These are phyloP conservation scores for Phytopythium montanum DNA, from an alignment of 352 stramenopile genomes.

Conservation along the genomic window DNA sequence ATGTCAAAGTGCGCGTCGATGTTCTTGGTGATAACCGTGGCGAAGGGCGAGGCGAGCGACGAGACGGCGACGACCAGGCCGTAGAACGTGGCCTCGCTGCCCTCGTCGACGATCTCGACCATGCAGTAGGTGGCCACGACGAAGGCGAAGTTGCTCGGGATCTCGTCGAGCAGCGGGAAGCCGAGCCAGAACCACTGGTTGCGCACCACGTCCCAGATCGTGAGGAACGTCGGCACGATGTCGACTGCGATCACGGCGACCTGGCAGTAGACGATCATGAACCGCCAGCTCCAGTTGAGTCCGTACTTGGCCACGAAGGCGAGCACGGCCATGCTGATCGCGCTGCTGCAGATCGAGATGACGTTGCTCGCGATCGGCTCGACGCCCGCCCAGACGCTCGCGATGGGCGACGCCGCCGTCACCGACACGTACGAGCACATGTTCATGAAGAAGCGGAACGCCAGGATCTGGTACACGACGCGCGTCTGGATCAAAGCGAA, in stretches of 20 bases:
- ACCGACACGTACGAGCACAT: constrained; percentile 40
- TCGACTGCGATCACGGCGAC: constrained; percentile 36
- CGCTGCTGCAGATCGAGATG: constrained; percentile 21
- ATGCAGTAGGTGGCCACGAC: constrained; percentile 52
- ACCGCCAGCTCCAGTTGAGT: constrained; percentile 50
- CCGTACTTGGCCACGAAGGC: constrained; percentile 18
- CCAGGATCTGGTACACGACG: constrained; percentile 43
- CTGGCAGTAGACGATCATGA: constrained; percentile 29
- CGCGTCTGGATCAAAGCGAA: constrained; percentile 41
- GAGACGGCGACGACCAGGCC: constrained; percentile 46
- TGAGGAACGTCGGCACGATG: constrained; percentile 27
- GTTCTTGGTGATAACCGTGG: constrained; percentile 47
- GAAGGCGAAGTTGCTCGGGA: constrained; percentile 41
- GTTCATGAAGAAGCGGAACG: constrained; percentile 43
- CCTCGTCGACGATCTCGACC: constrained; percentile 52
- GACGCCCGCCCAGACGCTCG: constrained; percentile 29
- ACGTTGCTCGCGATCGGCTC: constrained; percentile 28
- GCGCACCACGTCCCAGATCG: constrained; percentile 44
- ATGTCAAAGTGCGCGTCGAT: constrained; percentile 47
- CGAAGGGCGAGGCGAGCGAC: constrained; percentile 37
- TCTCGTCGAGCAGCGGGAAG: constrained; percentile 37
- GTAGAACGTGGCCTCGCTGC: constrained; percentile 53
- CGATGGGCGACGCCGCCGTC: constrained; percentile 27
- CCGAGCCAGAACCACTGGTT: constrained; percentile 67
- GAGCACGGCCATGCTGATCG: constrained; percentile 30